Evolutionary conservation across 768 basidiomycete species (phyloP), one percentile per base, ranked within the genome.

Genomic region (Macrocybe gigantea): DNA sequence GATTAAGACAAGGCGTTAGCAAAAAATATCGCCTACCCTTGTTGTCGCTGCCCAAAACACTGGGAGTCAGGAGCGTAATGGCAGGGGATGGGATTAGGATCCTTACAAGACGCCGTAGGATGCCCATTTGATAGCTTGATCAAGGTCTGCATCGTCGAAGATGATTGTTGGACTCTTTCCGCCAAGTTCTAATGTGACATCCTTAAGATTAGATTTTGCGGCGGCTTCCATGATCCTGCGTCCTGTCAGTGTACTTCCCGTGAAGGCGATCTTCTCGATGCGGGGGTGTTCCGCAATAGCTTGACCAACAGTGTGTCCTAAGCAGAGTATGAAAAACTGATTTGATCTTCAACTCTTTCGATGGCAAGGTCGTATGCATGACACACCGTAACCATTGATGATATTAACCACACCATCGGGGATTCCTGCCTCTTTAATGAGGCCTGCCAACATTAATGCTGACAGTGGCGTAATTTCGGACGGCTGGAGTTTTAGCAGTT

Each of bases 151-250:
- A 52, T 85, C 82, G 53, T 87, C 75, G 57, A 85, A 88, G 51
- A 91, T 71, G 54, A 91, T 74, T 36, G 66, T 78, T 0, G 82
- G 82, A 47, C 73, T 79, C 73, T 88, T 88, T 33, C 86, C 87
- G 9, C 89, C 88, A 14, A 91, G 74, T 65, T 91, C 88, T 32
- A 91, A 78, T 1, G 87, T 86, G 41, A 89, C 83, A 50, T 77
- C 78, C 70, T 95, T 95, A 55, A 95, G 62, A 60, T 95, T 95
- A 34, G 78, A 80, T 62, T 81, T 79, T 1, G 88, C 79, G 1
- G 91, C 76, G 3, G 87, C 83, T 53, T 88, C 79, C 75, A 91
- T 71, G 61, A 94, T 75, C 54, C 79, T 80, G 10, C 88, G 77
- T 5, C 93, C 93, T 15, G 83, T 79, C 32, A 82, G 66, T 0